Evolutionary conservation across 352 stramenopile species (phyloP), one percentile per base, ranked within the genome.

Genomic region (Globisporangium solare): DNA sequence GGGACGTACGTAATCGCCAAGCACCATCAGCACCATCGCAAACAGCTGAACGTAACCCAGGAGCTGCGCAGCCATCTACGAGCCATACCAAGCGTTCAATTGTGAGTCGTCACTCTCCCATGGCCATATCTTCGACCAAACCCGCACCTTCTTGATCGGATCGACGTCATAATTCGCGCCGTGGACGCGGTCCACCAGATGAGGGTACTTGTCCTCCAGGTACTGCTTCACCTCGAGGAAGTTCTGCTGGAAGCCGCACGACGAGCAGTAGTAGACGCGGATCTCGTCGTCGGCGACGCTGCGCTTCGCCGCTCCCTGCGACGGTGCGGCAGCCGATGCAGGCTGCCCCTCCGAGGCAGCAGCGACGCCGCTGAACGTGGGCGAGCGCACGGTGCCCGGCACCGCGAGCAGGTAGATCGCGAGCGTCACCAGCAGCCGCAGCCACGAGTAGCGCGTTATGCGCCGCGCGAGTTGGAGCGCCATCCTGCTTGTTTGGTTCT

Each of bases 241-340:
- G 68, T 90, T 93, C 54, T 91, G 78, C 60, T 79, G 66, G 70
- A 87, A 93, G 54, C 83, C 83, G 61, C 83, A 93, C 50, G 83
- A 76, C 45, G 79, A 81, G 59, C 83, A 93, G 66, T 73, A 90
- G 32, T 66, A 63, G 35, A 93, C 64, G 54, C 66, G 74, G 41
- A 93, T 73, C 18, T 82, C 50, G 65, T 92, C 83, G 55, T 90
- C 70, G n/a, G 61, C 67, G 21, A 85, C 68, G 63, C 64, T 58
- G 14, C 68, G 70, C 40, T 71, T 69, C 7, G 47, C 22, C 4
- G 54, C 27, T 10, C 24, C 51, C 10, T 62, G 71, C 27, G 51
- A 50, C 24, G 27, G 5, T 1, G 39, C 45, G 20, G 52, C 51
- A 35, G 68, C 57, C 18, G 66, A 66, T 15, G 66, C 53, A 10